phyloP scores from a whole-genome alignment of 768 basidiomycete genomes.

The Clitopilus hobsonii region DNA sequence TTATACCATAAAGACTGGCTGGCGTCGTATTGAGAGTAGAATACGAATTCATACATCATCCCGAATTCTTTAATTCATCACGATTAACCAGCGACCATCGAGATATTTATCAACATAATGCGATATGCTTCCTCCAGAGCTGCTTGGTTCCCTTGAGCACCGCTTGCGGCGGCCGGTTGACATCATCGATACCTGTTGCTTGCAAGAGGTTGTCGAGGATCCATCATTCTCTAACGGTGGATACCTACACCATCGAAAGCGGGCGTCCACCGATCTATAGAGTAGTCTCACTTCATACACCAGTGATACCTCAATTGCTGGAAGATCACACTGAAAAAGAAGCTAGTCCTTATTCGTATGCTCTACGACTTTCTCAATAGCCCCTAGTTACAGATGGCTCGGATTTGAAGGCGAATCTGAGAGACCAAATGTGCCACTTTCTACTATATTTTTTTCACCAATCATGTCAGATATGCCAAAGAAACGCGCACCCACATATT shows the following conservation, averaged over 20 bases:
- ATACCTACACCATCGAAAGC: neutral
- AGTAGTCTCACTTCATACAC: neutral
- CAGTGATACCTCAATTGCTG: neutral
- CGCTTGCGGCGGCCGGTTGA: neutral
- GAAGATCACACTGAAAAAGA: neutral
- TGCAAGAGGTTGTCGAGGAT: neutral
- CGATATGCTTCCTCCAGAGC: neutral
- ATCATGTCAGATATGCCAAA: too few relatives aligned
- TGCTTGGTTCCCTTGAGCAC: neutral
- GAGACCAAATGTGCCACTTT: too few relatives aligned
- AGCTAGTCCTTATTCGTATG: too few relatives aligned
- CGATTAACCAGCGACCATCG: neutral
- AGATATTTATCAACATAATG: neutral
- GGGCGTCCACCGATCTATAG: neutral
- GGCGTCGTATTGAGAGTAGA: neutral
- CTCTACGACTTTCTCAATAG: too few relatives aligned
- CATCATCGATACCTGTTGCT: neutral
- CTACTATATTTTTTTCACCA: too few relatives aligned
- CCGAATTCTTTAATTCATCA: neutral
- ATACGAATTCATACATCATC: neutral
- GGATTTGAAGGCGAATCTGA: too few relatives aligned
- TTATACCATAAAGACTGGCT: neutral
- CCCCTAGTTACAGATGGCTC: too few relatives aligned
- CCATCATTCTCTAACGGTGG: neutral
- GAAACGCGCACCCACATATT: too few relatives aligned